Conservation (phyloP, 2,329 filamentous ascomycete species). For the Epichloe aotearoae region DNA sequence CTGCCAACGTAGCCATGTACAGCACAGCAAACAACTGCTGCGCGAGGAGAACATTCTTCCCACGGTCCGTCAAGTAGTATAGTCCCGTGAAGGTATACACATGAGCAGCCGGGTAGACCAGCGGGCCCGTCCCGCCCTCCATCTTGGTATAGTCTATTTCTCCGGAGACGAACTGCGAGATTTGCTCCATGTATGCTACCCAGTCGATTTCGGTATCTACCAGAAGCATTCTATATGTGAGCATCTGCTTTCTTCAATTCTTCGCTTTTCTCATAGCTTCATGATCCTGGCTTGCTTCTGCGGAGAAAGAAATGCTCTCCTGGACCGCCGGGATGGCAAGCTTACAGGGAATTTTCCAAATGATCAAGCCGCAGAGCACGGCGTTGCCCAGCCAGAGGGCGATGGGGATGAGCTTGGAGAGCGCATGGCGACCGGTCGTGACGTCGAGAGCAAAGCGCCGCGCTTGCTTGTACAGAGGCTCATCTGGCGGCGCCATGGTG, state of each 20-base stretch:
- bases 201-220: conserved; percentile 95
- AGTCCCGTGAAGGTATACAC: conserved; percentile 80
- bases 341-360: conserved; percentile 76
- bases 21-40: conserved; percentile 71
- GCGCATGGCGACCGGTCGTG: conserved; percentile 32
- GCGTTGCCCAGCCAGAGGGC: conserved; percentile 58
- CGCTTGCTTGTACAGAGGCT: conserved; percentile 15
- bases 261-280: background rate
- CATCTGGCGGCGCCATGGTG: conserved; percentile 15
- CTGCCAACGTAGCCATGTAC: conserved; percentile 60
- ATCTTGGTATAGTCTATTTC: conserved; percentile 83
- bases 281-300: background rate
- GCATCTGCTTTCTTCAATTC: background rate
- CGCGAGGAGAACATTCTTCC: conserved; percentile 63
- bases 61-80: conserved; percentile 64
- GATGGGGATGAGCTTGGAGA: conserved; percentile 39
- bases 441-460: conserved; percentile 26
- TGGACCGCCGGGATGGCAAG: background rate
- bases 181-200: conserved; percentile 92
- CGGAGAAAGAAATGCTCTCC: no score
- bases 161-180: conserved; percentile 64
- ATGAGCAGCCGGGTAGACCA: conserved; percentile 91
- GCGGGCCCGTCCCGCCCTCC: conserved; percentile 75
- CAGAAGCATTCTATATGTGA: background rate
- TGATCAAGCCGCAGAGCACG: conserved; percentile 57